Evolutionary conservation across 2,329 filamentous ascomycete species (phyloP).

Genomic region (Pseudomassariella vexata): DNA sequence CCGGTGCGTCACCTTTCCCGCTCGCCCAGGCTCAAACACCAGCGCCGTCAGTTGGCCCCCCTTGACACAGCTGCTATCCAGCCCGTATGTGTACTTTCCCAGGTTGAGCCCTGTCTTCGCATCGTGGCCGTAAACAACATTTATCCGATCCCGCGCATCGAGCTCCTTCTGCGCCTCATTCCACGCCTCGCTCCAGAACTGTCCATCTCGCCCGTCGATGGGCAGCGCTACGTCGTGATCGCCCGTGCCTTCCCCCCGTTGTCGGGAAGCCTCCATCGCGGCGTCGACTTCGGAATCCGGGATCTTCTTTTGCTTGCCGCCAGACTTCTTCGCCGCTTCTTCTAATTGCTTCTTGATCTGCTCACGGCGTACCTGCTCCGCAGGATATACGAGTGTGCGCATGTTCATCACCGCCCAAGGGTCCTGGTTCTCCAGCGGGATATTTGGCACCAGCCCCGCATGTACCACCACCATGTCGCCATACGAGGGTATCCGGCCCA

Average conservation of each 20-base stretch:
- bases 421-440: conserved; percentile 65
- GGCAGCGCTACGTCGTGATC: conserved; percentile 11
- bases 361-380: conserved; percentile 13
- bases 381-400: conserved; percentile 64
- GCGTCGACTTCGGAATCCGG: conserved; percentile 11
- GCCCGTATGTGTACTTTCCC: conserved; percentile 68
- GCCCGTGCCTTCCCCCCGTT: conserved; percentile 8
- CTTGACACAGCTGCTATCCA: conserved; percentile 78
- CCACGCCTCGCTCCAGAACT: conserved; percentile 64
- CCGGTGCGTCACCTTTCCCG: conserved; percentile 18
- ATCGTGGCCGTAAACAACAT: conserved; percentile 86
- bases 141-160: conserved; percentile 37
- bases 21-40: conserved; percentile 54
- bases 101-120: conserved; percentile 59
- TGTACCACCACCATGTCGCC: conserved; percentile 73
- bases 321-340: conserved; percentile 1
- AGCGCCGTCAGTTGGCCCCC: conserved; percentile 73
- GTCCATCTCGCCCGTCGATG: conserved; percentile 43
- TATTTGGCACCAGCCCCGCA: conserved; percentile 74
- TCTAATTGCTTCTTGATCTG: conserved; percentile 6
- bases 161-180: conserved; percentile 39
- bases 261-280: conserved; percentile 15
- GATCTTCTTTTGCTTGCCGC: conserved; percentile 23
- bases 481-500: conserved; percentile 51
- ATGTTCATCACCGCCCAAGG: conserved; percentile 88